phyloP scores from a whole-genome alignment of 1,139 yeast genomes.

The Geotrichum australiense region DNA sequence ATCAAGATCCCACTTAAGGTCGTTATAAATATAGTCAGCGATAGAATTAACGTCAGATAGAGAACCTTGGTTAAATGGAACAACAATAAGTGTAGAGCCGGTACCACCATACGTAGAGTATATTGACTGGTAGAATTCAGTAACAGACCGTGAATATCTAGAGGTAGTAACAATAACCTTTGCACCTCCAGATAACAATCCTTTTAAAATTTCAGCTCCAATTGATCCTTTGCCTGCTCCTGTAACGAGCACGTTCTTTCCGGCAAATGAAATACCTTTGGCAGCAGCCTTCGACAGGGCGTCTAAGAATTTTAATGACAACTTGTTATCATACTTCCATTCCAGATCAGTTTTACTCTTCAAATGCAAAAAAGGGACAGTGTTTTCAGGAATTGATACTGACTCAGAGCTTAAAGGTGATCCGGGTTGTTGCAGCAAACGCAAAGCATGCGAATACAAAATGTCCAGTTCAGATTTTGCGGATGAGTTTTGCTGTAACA shows the following conservation, averaged over 20 bases:
- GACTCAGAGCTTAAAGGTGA: slow-evolving; percentile 36
- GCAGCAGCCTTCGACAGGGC: slow-evolving; percentile 91
- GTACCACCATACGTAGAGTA: slow-evolving; percentile 89
- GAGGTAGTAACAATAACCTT: slow-evolving; percentile 94
- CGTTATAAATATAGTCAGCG: slow-evolving; percentile 77
- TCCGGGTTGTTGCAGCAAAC: slow-evolving; percentile 23
- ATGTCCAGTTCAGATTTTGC: slow-evolving; percentile 72
- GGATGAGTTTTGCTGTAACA: slow-evolving; percentile 67
- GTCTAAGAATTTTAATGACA: slow-evolving; percentile 74
- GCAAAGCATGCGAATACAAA: slow-evolving; percentile 48
- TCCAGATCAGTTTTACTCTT: slow-evolving; percentile 68
- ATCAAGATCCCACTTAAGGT: slow-evolving; percentile 89
- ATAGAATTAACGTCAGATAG: slow-evolving; percentile 86
- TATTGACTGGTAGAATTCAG: slow-evolving; percentile 91
- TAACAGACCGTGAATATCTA: slow-evolving; percentile 85
- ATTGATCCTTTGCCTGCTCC: slow-evolving; percentile 99
- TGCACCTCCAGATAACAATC: slow-evolving; percentile 96
- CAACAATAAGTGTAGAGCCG: slow-evolving; percentile 88
- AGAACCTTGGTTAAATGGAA: slow-evolving; percentile 98
- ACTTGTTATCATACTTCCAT: slow-evolving; percentile 77
- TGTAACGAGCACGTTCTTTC: slow-evolving; percentile 82
- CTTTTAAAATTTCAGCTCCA: slow-evolving; percentile 95
- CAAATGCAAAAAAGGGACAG: slow-evolving; percentile 90
- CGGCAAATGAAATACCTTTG: slow-evolving; percentile 82
- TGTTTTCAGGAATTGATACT: slow-evolving; percentile 45